These are phyloP conservation scores for Microbotryum violaceum DNA, from an alignment of 1,284 basidiomycete genomes.

Conservation along the genomic window DNA sequence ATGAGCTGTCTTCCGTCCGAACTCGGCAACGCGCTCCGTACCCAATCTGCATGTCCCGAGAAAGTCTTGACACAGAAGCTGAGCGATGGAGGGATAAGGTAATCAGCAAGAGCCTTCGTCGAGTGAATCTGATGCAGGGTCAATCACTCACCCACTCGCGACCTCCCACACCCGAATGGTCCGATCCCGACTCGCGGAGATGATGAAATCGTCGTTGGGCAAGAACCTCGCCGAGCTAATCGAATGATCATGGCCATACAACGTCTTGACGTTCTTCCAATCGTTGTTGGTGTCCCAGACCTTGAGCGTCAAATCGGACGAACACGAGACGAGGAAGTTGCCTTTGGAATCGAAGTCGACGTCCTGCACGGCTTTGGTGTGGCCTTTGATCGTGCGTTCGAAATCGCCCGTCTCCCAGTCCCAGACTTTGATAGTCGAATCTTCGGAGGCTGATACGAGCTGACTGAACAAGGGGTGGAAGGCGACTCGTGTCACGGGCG, in stretches of 20 bases:
- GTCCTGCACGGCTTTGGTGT: slow-evolving; percentile 80
- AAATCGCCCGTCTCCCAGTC: slow-evolving; percentile 93
- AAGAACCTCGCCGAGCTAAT: slow-evolving; percentile 77
- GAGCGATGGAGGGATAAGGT: slow-evolving; percentile 34
- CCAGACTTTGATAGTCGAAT: slow-evolving; percentile 84
- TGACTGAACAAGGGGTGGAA: slow-evolving; percentile 83
- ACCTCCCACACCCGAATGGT: slow-evolving; percentile 82
- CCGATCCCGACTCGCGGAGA: slow-evolving; percentile 77
- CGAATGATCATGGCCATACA: slow-evolving; percentile 84
- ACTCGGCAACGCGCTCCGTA: slow-evolving; percentile 59
- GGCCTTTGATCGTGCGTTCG: slow-evolving; percentile 82
- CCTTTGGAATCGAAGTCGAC: slow-evolving; percentile 82
- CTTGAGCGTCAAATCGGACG: slow-evolving; percentile 81
- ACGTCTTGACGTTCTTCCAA: slow-evolving; percentile 77
- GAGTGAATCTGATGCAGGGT: not conserved
- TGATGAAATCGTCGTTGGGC: slow-evolving; percentile 70
- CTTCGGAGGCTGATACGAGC: slow-evolving; percentile 76
- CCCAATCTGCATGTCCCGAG: slow-evolving; percentile 61
- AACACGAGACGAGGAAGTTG: slow-evolving; percentile 72
- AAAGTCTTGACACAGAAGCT: slow-evolving; percentile 55
- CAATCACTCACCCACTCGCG: slow-evolving; percentile 57
- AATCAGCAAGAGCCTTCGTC: not conserved
- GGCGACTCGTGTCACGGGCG: slow-evolving; percentile 64
- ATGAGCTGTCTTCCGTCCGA: slow-evolving; percentile 66
- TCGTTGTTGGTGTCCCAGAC: slow-evolving; percentile 84